These are phyloP conservation scores for Alternaria incomplexa DNA, from an alignment of 2,329 filamentous ascomycete genomes.

Conservation along the genomic window DNA sequence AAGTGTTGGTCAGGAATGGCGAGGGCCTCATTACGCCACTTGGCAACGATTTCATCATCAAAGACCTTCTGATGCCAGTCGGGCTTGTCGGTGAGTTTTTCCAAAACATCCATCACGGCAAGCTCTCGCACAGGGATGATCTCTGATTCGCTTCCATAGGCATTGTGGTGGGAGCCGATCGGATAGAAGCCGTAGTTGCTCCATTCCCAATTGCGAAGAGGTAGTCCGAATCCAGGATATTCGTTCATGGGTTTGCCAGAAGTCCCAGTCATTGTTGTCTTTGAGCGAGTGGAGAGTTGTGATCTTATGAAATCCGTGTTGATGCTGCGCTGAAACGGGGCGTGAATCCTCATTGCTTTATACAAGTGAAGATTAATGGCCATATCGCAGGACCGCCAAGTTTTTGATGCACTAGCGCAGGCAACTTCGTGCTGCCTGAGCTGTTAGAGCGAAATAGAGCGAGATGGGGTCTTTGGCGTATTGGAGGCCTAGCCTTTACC, in stretches of 20 bases:
- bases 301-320: neutral
- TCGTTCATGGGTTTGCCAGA: neutral
- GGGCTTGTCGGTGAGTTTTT: slow-evolving; percentile 49
- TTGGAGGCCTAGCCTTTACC: neutral
- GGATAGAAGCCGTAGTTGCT: slow-evolving; percentile 11
- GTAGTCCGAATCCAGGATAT: slow-evolving; percentile 30
- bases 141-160: slow-evolving; percentile 1
- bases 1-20: slow-evolving; percentile 19
- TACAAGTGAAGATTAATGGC: too few relatives aligned
- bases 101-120: slow-evolving; percentile 49
- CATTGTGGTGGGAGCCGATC: slow-evolving; percentile 21
- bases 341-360: neutral
- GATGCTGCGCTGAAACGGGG: neutral
- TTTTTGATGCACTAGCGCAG: neutral
- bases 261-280: neutral
- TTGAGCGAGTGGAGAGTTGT: neutral
- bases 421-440: neutral
- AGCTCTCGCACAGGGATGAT: slow-evolving; percentile 46
- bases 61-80: slow-evolving; percentile 51
- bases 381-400: neutral
- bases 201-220: slow-evolving; percentile 10
- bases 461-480: neutral
- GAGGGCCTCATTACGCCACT: slow-evolving; percentile 33
- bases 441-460: neutral
- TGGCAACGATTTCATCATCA: slow-evolving; percentile 36